A percentile compares a stretch with the other conserved stretches of the same genome.
These are phyloP conservation scores for Termitomyces bulborhizus DNA, from an alignment of 768 basidiomycete species.

Conservation along the genomic window DNA sequence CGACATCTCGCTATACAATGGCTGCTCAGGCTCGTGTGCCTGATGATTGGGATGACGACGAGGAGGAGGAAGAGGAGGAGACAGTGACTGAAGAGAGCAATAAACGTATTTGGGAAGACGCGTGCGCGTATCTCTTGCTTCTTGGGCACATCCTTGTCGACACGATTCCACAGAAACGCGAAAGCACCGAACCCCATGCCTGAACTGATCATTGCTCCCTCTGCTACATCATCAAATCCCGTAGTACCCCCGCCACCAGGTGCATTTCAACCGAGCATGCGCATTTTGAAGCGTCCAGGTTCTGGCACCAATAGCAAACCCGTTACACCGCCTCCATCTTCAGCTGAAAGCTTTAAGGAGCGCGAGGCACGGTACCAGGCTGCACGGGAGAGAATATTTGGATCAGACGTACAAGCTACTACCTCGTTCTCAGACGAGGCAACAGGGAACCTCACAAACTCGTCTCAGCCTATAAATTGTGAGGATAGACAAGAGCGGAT, in stretches of 20 bases:
- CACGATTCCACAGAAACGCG: slow-evolving; percentile 38
- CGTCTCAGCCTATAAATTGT: not conserved
- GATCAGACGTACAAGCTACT: slow-evolving; percentile 17
- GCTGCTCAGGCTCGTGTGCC: slow-evolving; percentile 8
- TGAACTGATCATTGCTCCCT: slow-evolving; percentile 39
- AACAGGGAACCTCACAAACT: not conserved
- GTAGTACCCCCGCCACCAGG: slow-evolving; percentile 45
- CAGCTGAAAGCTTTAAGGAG: slow-evolving; percentile 43
- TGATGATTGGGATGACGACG: slow-evolving; percentile 27
- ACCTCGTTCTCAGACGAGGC: not conserved
- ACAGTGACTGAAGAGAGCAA: slow-evolving; percentile 31
- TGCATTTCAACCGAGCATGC: slow-evolving; percentile 56
- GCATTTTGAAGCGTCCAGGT: slow-evolving; percentile 65
- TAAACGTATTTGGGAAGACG: slow-evolving; percentile 60
- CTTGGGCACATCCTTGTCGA: not conserved
- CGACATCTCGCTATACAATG: slow-evolving; percentile 10
- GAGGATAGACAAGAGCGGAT: slow-evolving; percentile 6
- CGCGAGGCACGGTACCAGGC: slow-evolving; percentile 71
- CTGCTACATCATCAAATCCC: slow-evolving; percentile 26
- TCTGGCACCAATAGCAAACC: slow-evolving; percentile 24
- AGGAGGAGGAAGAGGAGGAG: slow-evolving; percentile 20
- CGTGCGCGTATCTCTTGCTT: slow-evolving; percentile 41
- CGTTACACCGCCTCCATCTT: slow-evolving; percentile 18
- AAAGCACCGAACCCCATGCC: slow-evolving; percentile 65
- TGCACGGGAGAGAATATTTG: slow-evolving; percentile 71